These are phyloP conservation scores for Debaryomyces udenii DNA, from an alignment of 1,139 yeast species.

Conservation along the genomic window DNA sequence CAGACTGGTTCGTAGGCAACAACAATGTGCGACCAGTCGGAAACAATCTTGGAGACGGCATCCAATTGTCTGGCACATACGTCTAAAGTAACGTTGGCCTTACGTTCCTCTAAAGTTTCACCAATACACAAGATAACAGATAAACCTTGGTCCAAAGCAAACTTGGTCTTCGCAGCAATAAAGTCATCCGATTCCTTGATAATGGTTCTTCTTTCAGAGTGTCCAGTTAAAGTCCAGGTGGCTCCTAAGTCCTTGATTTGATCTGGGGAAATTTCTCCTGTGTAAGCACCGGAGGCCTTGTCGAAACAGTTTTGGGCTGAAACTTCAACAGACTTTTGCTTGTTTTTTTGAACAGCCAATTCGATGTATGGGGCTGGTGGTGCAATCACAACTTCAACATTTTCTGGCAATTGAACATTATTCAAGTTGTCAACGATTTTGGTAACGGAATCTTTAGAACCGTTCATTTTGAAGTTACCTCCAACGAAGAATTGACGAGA, in stretches of 20 bases:
- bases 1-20: slow-evolving; percentile 99
- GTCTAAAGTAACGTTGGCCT: slow-evolving; percentile 80
- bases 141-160: slow-evolving; percentile 86
- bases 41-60: slow-evolving; percentile 80
- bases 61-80: slow-evolving; percentile 89
- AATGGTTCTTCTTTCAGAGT: slow-evolving; percentile 97
- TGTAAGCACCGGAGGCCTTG: slow-evolving; percentile 94
- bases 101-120: slow-evolving; percentile 94
- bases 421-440: slow-evolving; percentile 83
- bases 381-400: slow-evolving; percentile 89
- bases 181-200: slow-evolving; percentile 89
- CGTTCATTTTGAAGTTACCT: slow-evolving; percentile 99
- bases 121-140: slow-evolving; percentile 95
- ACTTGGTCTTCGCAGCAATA: slow-evolving; percentile 92
- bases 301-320: slow-evolving; percentile 91
- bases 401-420: slow-evolving; percentile 69
- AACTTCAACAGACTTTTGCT: slow-evolving; percentile 72
- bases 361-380: slow-evolving; percentile 95
- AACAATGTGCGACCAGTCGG: slow-evolving; percentile 92
- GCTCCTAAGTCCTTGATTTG: slow-evolving; percentile 92
- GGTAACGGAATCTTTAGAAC: slow-evolving; percentile 84
- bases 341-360: slow-evolving; percentile 69
- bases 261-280: slow-evolving; percentile 93
- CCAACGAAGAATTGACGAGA: slow-evolving; percentile 96
- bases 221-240: slow-evolving; percentile 95